Percentiles rank a stretch among this genome's conserved stretches.
Evolutionary conservation across 2,329 filamentous ascomycete species (phyloP).

Genomic region (Ceratocystis albifundus): DNA sequence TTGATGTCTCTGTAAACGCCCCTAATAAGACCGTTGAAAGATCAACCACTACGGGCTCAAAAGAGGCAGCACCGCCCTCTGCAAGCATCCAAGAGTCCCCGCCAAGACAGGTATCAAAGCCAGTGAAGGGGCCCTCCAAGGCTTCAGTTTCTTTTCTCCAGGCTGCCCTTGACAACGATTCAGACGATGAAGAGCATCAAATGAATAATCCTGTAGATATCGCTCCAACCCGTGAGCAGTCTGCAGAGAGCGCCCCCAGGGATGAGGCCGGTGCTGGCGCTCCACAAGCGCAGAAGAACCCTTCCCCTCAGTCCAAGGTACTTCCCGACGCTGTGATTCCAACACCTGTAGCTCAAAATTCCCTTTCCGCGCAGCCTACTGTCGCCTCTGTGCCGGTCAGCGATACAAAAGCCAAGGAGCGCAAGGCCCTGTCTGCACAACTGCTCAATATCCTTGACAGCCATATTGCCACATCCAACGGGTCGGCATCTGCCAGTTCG

Average conservation of each 20-base stretch:
- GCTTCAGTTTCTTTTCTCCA: conserved; percentile 7
- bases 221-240: neutral
- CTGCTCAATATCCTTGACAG: conserved; percentile 23
- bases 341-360: neutral
- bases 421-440: conserved; percentile 20
- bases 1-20: conserved; percentile 14
- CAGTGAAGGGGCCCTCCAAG: neutral
- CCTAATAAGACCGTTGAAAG: neutral
- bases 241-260: neutral
- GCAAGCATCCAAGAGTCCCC: neutral
- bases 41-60: neutral
- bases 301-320: neutral
- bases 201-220: neutral
- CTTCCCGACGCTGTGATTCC: neutral
- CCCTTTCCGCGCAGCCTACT: neutral
- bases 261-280: neutral
- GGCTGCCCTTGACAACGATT: conserved; percentile 17
- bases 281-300: neutral
- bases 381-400: neutral
- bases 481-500: conserved; percentile 23
- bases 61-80: neutral
- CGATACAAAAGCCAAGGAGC: conserved; percentile 13
- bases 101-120: conserved; percentile 1
- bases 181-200: conserved; percentile 12
- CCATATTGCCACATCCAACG: conserved; percentile 15